Evolutionary conservation across 2,329 filamentous ascomycete species (phyloP).

Genomic region (Colletotrichum sp.): DNA sequence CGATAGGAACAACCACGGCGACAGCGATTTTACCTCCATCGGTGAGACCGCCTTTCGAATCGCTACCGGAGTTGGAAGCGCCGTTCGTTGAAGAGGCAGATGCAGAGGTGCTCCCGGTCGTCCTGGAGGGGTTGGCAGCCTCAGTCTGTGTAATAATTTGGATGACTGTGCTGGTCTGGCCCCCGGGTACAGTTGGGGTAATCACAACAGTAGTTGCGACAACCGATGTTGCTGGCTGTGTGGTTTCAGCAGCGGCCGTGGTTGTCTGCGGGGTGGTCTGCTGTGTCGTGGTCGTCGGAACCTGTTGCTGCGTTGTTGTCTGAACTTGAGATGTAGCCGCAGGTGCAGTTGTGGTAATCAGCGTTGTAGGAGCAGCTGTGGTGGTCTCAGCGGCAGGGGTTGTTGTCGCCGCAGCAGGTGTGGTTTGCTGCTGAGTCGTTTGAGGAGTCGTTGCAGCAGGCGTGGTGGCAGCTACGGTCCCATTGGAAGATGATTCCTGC

Average conservation of each 20-base stretch:
- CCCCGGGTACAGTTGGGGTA: conserved; percentile 14
- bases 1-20: conserved; percentile 92
- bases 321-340: conserved; percentile 12
- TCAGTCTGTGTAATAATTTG: conserved; percentile 26
- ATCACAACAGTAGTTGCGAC: neutral
- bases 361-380: conserved; percentile 20
- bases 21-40: conserved; percentile 81
- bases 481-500: conserved; percentile 26
- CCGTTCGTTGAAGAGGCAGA: conserved; percentile 31
- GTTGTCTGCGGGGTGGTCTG: neutral
- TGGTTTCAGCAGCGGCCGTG: neutral
- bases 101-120: conserved; percentile 27
- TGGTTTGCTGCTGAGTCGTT: neutral
- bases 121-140: neutral
- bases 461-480: conserved; percentile 9
- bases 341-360: conserved; percentile 13
- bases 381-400: neutral
- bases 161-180: conserved; percentile 26
- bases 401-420: neutral
- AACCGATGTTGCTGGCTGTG: neutral
- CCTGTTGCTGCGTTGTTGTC: conserved; percentile 13
- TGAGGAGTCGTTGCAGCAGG: conserved; percentile 5
- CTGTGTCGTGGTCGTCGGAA: neutral
- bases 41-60: conserved; percentile 52
- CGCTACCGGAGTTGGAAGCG: conserved; percentile 30